Evolutionary conservation across 345 rosid genomes (phyloP), one percentile per base, ranked within the genome.

Genomic region (Populus davidiana): DNA sequence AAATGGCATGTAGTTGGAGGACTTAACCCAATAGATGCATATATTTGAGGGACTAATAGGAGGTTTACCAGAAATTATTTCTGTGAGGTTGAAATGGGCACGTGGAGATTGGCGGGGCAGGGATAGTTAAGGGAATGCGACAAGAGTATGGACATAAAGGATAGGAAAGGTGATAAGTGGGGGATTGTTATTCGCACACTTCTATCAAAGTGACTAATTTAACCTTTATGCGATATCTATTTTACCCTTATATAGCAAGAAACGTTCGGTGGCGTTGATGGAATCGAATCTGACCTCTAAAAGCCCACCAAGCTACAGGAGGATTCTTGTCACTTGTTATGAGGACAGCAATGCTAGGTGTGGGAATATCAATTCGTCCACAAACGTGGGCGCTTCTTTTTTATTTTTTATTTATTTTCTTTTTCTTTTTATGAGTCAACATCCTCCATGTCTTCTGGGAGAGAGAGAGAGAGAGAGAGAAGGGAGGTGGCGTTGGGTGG

Each of bases 1-100:
- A 41, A 9, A 41, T 41, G 44, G 10, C 0, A 10, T 10, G 44
- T 6, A 52, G n/a, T 52, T 1, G 0, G 25, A 25, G 14, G 63
- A 56, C 6, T 11, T 10, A n/a, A 56, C n/a, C 0, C 0, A 56
- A 9, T 0, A 1, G 11, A n/a, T 8, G 5, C n/a, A n/a, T 56
- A 56, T 56, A 59, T 5, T 10, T n/a, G 12, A 12, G 0, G 63
- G 63, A 59, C 63, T 59, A 0, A 59, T 9, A 59, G 14, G 14
- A 59, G 29, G 25, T 9, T 59, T n/a, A 1, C 5, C 1, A 8
- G 9, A 59, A 59, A n/a, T 0, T 41, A n/a, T 18, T 52, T 52
- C 2, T 18, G 59, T 0, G 3, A 52, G 59, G 8, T 52, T 52
- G 59, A 20, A 52, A 20, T 20, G 59, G 59, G 56, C 56, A 50